These are phyloP conservation scores for Paratinospora sagittata DNA, from an alignment of 164 flowering plant genomes.

Conservation along the genomic window DNA sequence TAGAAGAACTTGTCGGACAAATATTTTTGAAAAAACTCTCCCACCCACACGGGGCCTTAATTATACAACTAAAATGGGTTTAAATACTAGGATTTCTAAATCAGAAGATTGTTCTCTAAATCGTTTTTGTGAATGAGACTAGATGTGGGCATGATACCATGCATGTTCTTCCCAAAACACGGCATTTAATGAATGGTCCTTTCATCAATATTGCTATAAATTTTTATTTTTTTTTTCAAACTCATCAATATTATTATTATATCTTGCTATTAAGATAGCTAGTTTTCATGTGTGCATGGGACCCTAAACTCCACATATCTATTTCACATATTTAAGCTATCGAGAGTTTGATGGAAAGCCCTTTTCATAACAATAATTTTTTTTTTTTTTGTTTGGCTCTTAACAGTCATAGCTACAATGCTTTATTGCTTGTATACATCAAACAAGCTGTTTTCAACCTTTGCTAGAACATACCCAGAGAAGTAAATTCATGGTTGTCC, in stretches of 20 bases:
- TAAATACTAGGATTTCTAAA: too few species aligned
- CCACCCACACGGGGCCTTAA: too few species aligned
- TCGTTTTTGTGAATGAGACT: neutral
- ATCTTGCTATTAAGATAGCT: neutral
- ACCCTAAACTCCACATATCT: neutral
- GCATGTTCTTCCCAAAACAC: neutral
- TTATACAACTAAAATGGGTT: too few species aligned
- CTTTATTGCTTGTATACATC: neutral
- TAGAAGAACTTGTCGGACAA: too few species aligned
- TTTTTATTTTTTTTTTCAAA: too few species aligned
- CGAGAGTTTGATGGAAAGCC: neutral
- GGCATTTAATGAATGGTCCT: neutral
- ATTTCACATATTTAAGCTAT: neutral
- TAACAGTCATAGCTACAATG: neutral
- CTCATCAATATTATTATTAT: too few species aligned
- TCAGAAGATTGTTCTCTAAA: neutral
- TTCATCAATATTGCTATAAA: too few species aligned
- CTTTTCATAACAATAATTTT: neutral
- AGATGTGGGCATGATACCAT: neutral
- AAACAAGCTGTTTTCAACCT: constrained; percentile 4
- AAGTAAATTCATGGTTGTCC: neutral
- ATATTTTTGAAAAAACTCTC: too few species aligned
- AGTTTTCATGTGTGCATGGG: neutral
- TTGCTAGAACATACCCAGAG: neutral
- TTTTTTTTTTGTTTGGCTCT: neutral